phyloP scores from a whole-genome alignment of 352 stramenopile species.

The Globisporangium barbulae region DNA sequence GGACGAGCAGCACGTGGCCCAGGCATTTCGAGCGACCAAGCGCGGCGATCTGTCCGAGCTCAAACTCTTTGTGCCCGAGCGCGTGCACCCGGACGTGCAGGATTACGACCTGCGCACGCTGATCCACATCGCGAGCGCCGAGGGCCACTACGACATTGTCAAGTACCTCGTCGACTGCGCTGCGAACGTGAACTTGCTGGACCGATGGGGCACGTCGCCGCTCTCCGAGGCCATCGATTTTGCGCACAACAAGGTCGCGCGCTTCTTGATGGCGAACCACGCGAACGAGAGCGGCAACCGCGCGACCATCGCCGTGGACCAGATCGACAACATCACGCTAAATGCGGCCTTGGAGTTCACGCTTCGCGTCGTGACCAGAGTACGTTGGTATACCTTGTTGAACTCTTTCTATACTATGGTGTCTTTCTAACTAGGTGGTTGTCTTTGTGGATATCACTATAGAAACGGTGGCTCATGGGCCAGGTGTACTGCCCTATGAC shows the following conservation, averaged over 20 bases:
- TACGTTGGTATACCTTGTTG: constrained; percentile 15
- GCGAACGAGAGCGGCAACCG: constrained; percentile 63
- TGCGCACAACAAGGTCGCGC: constrained; percentile 69
- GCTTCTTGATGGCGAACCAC: constrained; percentile 59
- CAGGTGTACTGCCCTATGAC: constrained; percentile 71
- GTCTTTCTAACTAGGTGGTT: neutral
- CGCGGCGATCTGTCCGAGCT: constrained; percentile 44
- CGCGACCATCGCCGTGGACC: constrained; percentile 45
- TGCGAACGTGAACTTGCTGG: constrained; percentile 73
- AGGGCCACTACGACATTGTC: constrained; percentile 51
- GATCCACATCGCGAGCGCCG: constrained; percentile 69
- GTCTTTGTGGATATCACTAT: neutral
- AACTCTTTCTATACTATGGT: neutral
- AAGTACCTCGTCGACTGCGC: constrained; percentile 68
- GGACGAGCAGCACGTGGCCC: constrained; percentile 40
- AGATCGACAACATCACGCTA: constrained; percentile 60
- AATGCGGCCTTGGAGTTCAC: constrained; percentile 62
- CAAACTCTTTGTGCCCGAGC: constrained; percentile 45
- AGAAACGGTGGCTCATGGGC: constrained; percentile 70
- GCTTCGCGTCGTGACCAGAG: constrained; percentile 56
- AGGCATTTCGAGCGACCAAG: constrained; percentile 61
- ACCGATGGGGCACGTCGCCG: constrained; percentile 74
- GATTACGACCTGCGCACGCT: constrained; percentile 75
- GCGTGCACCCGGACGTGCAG: constrained; percentile 62
- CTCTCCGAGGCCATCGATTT: constrained; percentile 77